These are phyloP conservation scores for Berberis vulgaris DNA, from an alignment of 164 flowering plant species.

Conservation along the genomic window DNA sequence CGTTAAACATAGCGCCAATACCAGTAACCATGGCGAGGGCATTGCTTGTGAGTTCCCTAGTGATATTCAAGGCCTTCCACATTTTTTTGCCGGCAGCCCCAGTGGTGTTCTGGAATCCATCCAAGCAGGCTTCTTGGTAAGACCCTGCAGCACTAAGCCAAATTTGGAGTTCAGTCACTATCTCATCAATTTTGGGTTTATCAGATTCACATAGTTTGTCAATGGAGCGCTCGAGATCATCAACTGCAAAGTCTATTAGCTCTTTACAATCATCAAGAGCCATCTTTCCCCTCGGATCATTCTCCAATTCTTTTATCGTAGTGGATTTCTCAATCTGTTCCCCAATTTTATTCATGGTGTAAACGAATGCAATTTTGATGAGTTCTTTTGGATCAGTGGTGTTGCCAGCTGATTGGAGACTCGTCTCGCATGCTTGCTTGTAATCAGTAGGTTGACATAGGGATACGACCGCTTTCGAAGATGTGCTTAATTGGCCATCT, in stretches of 20 bases:
- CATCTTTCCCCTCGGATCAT: background rate
- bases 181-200: conserved; percentile 11
- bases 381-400: conserved; percentile 3
- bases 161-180: conserved; percentile 17
- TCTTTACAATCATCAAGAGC: background rate
- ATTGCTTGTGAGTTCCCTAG: background rate
- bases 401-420: background rate
- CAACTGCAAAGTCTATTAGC: conserved; percentile 1
- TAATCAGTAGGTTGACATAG: background rate
- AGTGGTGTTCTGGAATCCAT: conserved; percentile 17
- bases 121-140: conserved; percentile 29
- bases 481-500: background rate
- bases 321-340: background rate
- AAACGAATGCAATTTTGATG: background rate
- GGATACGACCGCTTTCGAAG: background rate
- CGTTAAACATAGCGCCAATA: background rate
- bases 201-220: background rate
- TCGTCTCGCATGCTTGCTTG: background rate
- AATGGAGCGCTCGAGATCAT: conserved; percentile 8
- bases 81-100: background rate
- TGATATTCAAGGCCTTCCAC: background rate
- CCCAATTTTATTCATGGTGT: background rate
- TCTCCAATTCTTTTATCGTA: background rate
- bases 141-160: conserved; percentile 27
- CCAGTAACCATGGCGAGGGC: background rate